These are phyloP conservation scores for Allantophomopsis lycopodina DNA, from an alignment of 2,329 filamentous ascomycete genomes.

Conservation along the genomic window DNA sequence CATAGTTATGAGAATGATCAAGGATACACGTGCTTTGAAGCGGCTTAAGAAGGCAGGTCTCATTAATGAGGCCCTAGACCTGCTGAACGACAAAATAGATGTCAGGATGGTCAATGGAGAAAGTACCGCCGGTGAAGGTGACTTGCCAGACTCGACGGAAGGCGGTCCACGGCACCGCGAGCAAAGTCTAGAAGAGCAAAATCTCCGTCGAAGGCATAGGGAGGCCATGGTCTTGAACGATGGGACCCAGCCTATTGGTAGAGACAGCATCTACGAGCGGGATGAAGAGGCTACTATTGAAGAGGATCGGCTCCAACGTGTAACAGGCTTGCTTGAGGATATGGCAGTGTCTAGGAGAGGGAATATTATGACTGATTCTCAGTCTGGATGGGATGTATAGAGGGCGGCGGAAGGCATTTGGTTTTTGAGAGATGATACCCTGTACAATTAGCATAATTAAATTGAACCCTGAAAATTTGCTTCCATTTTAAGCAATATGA, in stretches of 20 bases:
- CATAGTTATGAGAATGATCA: neutral
- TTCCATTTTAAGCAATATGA: too few relatives aligned
- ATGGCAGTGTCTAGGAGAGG: too few relatives aligned
- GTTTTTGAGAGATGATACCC: too few relatives aligned
- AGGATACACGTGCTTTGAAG: slow-evolving; percentile 8
- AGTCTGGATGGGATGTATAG: too few relatives aligned
- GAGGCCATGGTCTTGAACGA: slow-evolving; percentile 89
- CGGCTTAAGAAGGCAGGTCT: slow-evolving; percentile 14
- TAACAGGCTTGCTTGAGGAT: neutral
- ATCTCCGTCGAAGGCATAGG: slow-evolving; percentile 59
- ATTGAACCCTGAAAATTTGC: too few relatives aligned
- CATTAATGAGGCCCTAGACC: slow-evolving; percentile 6
- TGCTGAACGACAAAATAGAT: slow-evolving; percentile 26
- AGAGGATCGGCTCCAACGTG: neutral
- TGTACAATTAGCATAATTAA: too few relatives aligned
- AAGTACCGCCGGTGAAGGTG: slow-evolving; percentile 25
- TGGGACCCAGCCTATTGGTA: slow-evolving; percentile 59
- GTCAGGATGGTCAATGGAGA: slow-evolving; percentile 34
- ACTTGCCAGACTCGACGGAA: slow-evolving; percentile 19
- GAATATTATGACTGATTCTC: too few relatives aligned
- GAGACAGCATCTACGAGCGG: slow-evolving; percentile 64
- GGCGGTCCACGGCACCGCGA: slow-evolving; percentile 26
- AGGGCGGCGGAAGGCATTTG: too few relatives aligned
- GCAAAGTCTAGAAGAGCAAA: slow-evolving; percentile 52
- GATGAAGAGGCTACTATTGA: slow-evolving; percentile 1